These are phyloP conservation scores for Diophrys sp. DNA, from an alignment of 73 alveolate genomes.

Conservation along the genomic window DNA sequence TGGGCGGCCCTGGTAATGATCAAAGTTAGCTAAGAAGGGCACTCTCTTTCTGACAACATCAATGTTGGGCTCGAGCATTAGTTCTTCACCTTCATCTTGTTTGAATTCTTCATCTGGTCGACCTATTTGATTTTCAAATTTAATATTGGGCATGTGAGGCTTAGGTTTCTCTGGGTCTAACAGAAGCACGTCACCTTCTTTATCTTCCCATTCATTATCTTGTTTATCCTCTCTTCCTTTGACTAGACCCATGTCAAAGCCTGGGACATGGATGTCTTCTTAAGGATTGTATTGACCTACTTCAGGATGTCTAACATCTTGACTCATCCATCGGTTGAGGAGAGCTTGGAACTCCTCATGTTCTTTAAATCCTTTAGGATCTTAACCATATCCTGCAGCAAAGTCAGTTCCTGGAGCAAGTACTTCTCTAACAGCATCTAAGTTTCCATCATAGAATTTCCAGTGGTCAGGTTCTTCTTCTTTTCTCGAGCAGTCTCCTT, in stretches of 20 bases:
- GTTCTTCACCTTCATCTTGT: slow-evolving; percentile 28
- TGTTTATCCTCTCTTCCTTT: no score
- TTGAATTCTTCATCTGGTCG: slow-evolving; percentile 51
- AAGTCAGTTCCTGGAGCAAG: no score
- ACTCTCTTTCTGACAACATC: slow-evolving; percentile 47
- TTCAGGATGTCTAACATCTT: slow-evolving; percentile 56
- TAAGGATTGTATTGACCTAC: slow-evolving; percentile 68
- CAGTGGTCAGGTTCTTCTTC: slow-evolving; percentile 56
- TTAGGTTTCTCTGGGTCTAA: slow-evolving; percentile 60
- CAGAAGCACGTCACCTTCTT: slow-evolving; percentile 70
- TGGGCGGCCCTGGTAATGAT: slow-evolving; percentile 54
- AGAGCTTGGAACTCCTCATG: slow-evolving; percentile 57
- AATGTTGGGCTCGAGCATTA: slow-evolving; percentile 50
- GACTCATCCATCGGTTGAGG: slow-evolving; percentile 26
- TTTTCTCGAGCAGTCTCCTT: no score
- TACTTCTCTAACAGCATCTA: slow-evolving; percentile 66
- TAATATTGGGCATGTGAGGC: slow-evolving; percentile 26
- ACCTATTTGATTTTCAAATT: slow-evolving; percentile 58
- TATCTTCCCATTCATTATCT: slow-evolving; percentile 47
- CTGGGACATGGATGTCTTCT: no score
- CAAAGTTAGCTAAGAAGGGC: slow-evolving; percentile 41
- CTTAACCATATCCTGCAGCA: no score
- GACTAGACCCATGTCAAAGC: no score
- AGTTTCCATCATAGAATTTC: slow-evolving; percentile 63
- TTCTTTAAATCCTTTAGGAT: slow-evolving; percentile 50